Conservation (phyloP, 768 basidiomycete species). For the Boletus insuetus region DNA sequence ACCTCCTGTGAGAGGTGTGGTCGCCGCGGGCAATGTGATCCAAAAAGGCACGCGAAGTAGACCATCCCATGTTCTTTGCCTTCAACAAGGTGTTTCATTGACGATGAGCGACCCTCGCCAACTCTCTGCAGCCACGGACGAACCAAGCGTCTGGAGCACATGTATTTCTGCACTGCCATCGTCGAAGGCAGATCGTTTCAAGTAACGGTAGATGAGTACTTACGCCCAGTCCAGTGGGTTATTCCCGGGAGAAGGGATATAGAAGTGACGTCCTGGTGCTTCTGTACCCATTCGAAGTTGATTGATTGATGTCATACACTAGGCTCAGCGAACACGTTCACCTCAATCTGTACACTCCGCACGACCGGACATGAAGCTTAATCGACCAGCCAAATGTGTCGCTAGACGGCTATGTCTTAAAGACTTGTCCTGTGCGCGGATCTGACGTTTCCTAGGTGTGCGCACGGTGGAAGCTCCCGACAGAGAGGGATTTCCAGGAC, state of each 20-base stretch:
- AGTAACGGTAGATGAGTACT: not conserved
- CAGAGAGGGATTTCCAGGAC: not conserved
- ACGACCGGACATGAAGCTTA: not conserved
- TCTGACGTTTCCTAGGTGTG: not conserved
- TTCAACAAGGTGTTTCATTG: no score
- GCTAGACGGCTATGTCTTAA: not conserved
- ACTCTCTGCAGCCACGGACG: not conserved
- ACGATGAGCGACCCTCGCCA: not conserved
- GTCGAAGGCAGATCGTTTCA: not conserved
- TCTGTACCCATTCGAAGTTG: not conserved
- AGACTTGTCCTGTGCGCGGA: not conserved
- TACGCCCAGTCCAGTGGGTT: not conserved
- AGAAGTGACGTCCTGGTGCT: not conserved
- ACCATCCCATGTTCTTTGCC: no score
- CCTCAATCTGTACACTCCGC: not conserved
- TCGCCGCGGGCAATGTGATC: no score
- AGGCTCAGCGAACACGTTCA: not conserved
- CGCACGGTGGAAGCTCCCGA: not conserved
- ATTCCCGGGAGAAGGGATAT: not conserved
- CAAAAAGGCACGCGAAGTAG: no score
- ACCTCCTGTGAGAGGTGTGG: no score
- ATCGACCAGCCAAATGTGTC: not conserved
- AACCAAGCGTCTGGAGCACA: not conserved
- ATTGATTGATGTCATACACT: not conserved
- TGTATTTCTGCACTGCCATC: not conserved